Conservation (phyloP, 2,329 filamentous ascomycete species). For the Sarocladium kiliense region DNA sequence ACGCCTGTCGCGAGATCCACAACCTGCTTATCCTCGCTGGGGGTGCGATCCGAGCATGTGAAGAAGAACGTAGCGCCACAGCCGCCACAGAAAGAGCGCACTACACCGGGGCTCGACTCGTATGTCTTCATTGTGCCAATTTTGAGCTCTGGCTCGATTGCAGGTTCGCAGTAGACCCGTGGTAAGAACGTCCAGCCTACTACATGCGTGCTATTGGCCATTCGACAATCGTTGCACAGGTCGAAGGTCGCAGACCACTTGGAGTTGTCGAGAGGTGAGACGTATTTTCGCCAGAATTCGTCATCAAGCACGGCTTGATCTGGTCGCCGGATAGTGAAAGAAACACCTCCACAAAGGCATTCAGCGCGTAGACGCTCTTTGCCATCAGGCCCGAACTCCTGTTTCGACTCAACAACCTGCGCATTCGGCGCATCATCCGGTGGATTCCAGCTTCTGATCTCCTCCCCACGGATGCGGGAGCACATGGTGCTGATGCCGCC, state of each 20-base stretch:
- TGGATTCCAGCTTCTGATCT: conserved; percentile 32
- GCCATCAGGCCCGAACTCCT: conserved; percentile 28
- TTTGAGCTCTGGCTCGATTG: conserved; percentile 28
- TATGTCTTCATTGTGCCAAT: conserved; percentile 41
- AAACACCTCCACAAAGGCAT: conserved; percentile 43
- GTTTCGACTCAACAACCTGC: conserved; percentile 19
- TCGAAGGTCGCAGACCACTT: conserved; percentile 41
- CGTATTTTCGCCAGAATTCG: conserved; percentile 22
- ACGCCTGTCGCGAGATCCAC: conserved; percentile 39
- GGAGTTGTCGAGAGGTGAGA: conserved; percentile 29
- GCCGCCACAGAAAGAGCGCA: conserved; percentile 38
- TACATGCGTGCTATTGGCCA: conserved; percentile 35
- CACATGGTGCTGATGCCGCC: conserved; percentile 32
- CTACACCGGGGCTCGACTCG: conserved; percentile 30
- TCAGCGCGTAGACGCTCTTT: conserved; percentile 35
- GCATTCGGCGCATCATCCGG: conserved; percentile 19
- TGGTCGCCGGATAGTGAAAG: conserved; percentile 39
- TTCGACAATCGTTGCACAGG: conserved; percentile 38
- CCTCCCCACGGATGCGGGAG: conserved; percentile 22
- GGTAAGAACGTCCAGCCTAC: conserved; percentile 39
- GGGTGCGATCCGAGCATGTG: conserved; percentile 20
- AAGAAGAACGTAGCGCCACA: conserved; percentile 42
- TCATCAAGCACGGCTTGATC: conserved; percentile 23
- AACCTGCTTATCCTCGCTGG: conserved; percentile 26
- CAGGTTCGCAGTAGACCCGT: conserved; percentile 28